These are phyloP conservation scores for Phytophthora megakarya DNA, from an alignment of 352 stramenopile genomes.

Conservation along the genomic window DNA sequence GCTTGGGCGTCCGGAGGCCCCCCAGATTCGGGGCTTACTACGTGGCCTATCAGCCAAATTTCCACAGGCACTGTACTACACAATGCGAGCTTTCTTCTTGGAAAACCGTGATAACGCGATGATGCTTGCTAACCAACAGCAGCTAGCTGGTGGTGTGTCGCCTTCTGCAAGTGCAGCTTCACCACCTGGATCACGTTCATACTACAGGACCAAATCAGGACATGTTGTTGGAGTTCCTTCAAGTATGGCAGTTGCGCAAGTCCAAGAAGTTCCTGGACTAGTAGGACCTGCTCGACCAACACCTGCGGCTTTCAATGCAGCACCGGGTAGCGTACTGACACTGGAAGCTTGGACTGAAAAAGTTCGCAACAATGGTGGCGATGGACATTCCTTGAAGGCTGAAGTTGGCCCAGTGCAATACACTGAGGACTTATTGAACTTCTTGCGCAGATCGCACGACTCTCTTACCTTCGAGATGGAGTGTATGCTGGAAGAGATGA, in stretches of 20 bases:
- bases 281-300: constrained; percentile 66
- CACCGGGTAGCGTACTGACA: constrained; percentile 62
- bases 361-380: constrained; percentile 38
- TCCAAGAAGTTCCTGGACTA: constrained; percentile 77
- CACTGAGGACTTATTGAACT: constrained; percentile 95
- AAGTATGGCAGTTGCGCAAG: constrained; percentile 54
- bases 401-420: constrained; percentile 89
- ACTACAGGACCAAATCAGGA: constrained; percentile 83
- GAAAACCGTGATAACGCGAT: constrained; percentile 94
- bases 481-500: constrained; percentile 98
- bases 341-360: constrained; percentile 78
- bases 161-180: constrained; percentile 32
- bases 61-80: constrained; percentile 98
- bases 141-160: constrained; percentile 22
- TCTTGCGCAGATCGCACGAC: constrained; percentile 90
- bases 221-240: constrained; percentile 78
- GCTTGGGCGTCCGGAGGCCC: constrained; percentile 92
- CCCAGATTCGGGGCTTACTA: constrained; percentile 82
- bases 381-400: constrained; percentile 49
- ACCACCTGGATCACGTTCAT: constrained; percentile 39
- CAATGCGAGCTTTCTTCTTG: constrained; percentile 97
- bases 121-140: constrained; percentile 44
- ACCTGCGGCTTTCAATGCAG: constrained; percentile 72
- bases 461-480: constrained; percentile 95
- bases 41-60: constrained; percentile 92